Base-by-base conservation (phyloP, 371 early-diverging fungal species). In the Lichtheimia ramosa region DNA sequence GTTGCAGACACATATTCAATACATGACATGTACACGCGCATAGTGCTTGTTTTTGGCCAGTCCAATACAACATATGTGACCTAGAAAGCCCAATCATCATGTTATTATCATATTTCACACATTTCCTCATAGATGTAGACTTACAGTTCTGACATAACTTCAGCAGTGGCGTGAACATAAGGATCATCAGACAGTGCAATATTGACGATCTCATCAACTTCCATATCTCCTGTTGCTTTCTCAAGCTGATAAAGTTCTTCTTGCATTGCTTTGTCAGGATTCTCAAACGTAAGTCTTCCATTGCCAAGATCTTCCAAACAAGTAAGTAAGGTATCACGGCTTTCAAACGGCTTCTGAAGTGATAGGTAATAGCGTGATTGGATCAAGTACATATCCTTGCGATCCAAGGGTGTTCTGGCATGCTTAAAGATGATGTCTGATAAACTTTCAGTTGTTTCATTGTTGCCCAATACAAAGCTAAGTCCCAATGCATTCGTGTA, bases 71-170 rank as follows among this genome's bases (percentile, higher is more conserved):
- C 7, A 59, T 54, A 1, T 68, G 71, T 13, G 62, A 66, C 2
- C 73, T 72, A 61, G 15, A 23, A 14, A 8, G n/a, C n/a, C n/a
- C 18, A 20, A 1, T n/a, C n/a, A 21, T 1, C 21, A n/a, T 46
- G 14, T 5, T 4, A 54, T 1, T 52, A 13, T 27, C 0, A 1
- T 14, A 20, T 46, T 0, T 21, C 2, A 0, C 10, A 6, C 46
- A 46, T 15, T 34, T 27, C 27, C 7, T 27, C 21, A 13, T 14
- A 13, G 54, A 5, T 27, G 34, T 8, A 3, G 13, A 60, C 66
- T 63, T 65, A 72, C 75, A 73, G 49, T 50, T 79, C 79, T 56
- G 74, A 74, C 18, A 79, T 20, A 8, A 79, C 59, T 3, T 54
- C 55, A 67, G 75, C 62, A n/a, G 66, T 61, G 0, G 74, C 51